These are phyloP conservation scores for Purpureocillium takamizusanense DNA, from an alignment of 2,329 filamentous ascomycete species.

Conservation along the genomic window DNA sequence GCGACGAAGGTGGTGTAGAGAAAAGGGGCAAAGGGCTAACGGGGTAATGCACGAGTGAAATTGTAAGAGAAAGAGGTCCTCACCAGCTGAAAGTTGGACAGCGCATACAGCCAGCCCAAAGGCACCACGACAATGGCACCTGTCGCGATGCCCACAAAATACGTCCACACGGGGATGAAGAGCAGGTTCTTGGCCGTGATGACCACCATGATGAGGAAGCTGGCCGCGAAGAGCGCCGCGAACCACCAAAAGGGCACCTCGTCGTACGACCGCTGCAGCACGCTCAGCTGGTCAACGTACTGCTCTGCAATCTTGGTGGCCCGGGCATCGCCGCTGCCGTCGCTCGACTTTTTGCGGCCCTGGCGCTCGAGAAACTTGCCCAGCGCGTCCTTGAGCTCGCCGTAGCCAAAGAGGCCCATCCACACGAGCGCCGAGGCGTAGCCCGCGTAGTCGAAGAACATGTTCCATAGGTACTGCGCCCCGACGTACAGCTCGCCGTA, in stretches of 20 bases:
- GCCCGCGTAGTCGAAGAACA: slow-evolving; percentile 53
- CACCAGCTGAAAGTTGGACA: slow-evolving; percentile 42
- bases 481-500: slow-evolving; percentile 49
- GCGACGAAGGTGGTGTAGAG: too few relatives aligned
- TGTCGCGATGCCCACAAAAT: slow-evolving; percentile 45
- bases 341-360: slow-evolving; percentile 14
- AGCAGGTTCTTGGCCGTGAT: slow-evolving; percentile 41
- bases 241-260: slow-evolving; percentile 55
- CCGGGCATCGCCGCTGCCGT: too few relatives aligned
- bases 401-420: slow-evolving; percentile 46
- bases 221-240: slow-evolving; percentile 34
- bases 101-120: slow-evolving; percentile 49
- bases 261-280: slow-evolving; percentile 46
- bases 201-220: slow-evolving; percentile 38
- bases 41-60: too few relatives aligned
- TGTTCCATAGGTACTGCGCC: slow-evolving; percentile 46
- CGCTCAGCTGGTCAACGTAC: slow-evolving; percentile 49
- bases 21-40: too few relatives aligned
- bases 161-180: slow-evolving; percentile 52
- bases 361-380: slow-evolving; percentile 29
- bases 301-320: slow-evolving; percentile 37
- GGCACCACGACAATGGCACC: slow-evolving; percentile 48
- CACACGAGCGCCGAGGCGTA: slow-evolving; percentile 49
- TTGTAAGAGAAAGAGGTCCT: not conserved
- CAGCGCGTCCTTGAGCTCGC: slow-evolving; percentile 35